Conservation (phyloP, 2,329 filamentous ascomycete genomes). For the Neonectria neomacrospora region DNA sequence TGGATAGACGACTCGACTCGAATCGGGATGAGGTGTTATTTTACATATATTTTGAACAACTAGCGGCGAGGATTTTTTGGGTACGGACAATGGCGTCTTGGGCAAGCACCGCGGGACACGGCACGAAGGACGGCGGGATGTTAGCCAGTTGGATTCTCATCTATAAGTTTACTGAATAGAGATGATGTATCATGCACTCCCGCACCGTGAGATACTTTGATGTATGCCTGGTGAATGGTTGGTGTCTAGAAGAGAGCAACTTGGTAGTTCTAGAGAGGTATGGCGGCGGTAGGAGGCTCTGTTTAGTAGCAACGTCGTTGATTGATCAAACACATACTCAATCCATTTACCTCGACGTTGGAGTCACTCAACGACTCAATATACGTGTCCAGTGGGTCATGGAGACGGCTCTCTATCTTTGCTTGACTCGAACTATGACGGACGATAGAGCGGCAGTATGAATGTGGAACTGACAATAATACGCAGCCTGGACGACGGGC, state of each 20-base stretch:
- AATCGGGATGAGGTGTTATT: constrained; percentile 41
- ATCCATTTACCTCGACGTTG: neutral
- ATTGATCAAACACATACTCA: neutral
- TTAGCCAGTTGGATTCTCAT: constrained; percentile 36
- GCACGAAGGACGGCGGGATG: constrained; percentile 45
- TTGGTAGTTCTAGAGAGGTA: neutral
- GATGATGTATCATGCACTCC: constrained; percentile 36
- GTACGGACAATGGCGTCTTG: constrained; percentile 46
- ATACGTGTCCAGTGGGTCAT: neutral
- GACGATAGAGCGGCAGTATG: neutral
- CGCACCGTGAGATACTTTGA: neutral
- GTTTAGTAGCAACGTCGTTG: neutral
- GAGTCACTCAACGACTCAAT: neutral
- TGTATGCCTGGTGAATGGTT: neutral
- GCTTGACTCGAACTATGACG: neutral
- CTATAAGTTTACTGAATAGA: constrained; percentile 45
- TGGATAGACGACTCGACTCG: constrained; percentile 38
- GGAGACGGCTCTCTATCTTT: neutral
- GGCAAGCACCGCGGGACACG: constrained; percentile 42
- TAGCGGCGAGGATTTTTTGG: constrained; percentile 34
- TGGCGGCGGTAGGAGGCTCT: neutral
- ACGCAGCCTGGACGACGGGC: neutral
- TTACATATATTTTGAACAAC: constrained; percentile 36
- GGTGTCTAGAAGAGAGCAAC: neutral
- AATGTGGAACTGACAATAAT: neutral